Evolutionary conservation across 1,139 yeast genomes (phyloP), one percentile per base, ranked within the genome.

Genomic region (Diutina neorugosa): DNA sequence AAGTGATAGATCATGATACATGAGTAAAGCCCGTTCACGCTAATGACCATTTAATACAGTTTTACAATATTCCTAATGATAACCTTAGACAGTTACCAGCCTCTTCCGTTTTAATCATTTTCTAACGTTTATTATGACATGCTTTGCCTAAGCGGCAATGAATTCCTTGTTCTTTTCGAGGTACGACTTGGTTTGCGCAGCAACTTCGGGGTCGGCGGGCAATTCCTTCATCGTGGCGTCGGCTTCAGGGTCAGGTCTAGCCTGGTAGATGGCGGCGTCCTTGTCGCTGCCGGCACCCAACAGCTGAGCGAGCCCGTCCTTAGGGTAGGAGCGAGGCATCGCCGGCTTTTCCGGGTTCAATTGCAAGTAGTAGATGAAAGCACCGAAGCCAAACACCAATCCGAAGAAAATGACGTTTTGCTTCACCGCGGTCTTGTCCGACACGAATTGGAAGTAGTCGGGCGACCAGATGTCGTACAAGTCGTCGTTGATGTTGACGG

Each of bases 391-490:
- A 52, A 77, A 74, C 54, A 86, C 65, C 51, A 73, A 69, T 11
- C 77, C 77, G 62, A 84, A 79, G 67, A 85, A 85, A 42, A 76
- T 68, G 43, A 64, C 76, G 56, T 73, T 73, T 58, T 72, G 76
- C 58, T 71, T 75, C 54, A 83, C 67, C 2, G 96, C 96, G 47
- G 80, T 74, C 55, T 69, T 66, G 66, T 86, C 84, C 44, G 79
- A 70, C 49, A 82, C 86, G 52, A 73, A 66, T 61, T 82, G 81
- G 65, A 74, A 82, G 63, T 82, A 78, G 63, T 87, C 95, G 19
- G 96, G 95, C 12, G 96, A 82, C 96, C 96, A 88, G 74, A 86
- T 78, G 65, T 88, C 93, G 63, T 83, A 75, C 65, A 79, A 70
- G 63, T 88, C 96, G 60, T 83, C 86, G 60, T 83, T 80, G 54